Percentiles rank a stretch among this genome's conserved stretches.
phyloP scores from a whole-genome alignment of 2,329 filamentous ascomycete genomes.

The Neopestalotiopsis clavispora region DNA sequence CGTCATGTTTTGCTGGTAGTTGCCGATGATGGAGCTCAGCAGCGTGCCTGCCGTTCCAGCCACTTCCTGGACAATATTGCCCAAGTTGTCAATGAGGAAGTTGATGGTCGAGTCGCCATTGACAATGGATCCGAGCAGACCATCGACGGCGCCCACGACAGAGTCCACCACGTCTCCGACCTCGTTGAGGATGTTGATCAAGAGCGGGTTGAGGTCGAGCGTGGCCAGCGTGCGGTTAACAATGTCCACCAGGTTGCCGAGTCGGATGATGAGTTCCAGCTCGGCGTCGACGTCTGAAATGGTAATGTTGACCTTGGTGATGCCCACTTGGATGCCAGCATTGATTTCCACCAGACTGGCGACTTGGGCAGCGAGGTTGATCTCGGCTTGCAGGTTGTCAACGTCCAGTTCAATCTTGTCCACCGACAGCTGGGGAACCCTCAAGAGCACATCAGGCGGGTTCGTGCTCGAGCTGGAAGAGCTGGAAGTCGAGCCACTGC shows the following conservation, averaged over 20 bases:
- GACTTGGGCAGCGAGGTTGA: constrained; percentile 65
- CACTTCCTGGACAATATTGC: constrained; percentile 67
- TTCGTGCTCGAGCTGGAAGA: constrained; percentile 37
- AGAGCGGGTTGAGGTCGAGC: constrained; percentile 64
- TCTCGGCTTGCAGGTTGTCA: constrained; percentile 60
- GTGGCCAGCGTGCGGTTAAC: constrained; percentile 65
- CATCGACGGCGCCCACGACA: constrained; percentile 62
- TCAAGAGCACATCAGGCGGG: constrained; percentile 62
- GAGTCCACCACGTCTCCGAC: constrained; percentile 56
- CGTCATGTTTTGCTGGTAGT: constrained; percentile 45
- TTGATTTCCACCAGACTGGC: constrained; percentile 60
- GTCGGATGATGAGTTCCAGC: constrained; percentile 62
- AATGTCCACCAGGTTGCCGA: constrained; percentile 64
- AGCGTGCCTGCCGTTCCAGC: constrained; percentile 48
- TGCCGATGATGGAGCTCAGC: constrained; percentile 60
- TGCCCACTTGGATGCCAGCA: constrained; percentile 57
- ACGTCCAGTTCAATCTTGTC: constrained; percentile 64
- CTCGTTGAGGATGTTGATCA: constrained; percentile 60
- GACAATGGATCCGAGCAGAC: constrained; percentile 62
- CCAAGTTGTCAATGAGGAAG: constrained; percentile 65
- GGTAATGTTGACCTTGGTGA: constrained; percentile 61
- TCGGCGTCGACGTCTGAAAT: constrained; percentile 64
- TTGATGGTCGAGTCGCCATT: constrained; percentile 58
- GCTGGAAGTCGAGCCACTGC: constrained; percentile 26
- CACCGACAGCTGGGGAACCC: constrained; percentile 62